These are phyloP conservation scores for Nitzschia sp. DNA, from an alignment of 108 stramenopile genomes.

Conservation along the genomic window DNA sequence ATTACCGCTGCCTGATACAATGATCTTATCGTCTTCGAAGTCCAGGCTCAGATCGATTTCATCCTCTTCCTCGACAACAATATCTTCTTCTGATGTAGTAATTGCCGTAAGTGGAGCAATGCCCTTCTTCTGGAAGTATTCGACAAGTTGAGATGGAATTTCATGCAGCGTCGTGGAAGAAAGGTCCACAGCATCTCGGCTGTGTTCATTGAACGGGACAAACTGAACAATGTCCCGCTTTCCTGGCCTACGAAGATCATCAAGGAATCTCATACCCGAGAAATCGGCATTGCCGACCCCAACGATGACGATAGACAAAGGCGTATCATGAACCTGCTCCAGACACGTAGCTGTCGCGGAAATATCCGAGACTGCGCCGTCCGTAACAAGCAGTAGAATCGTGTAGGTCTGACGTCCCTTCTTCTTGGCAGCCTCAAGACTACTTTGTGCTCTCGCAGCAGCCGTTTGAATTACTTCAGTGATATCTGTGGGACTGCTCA, in stretches of 20 bases:
- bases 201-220: slow-evolving; percentile 56
- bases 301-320: slow-evolving; percentile 79
- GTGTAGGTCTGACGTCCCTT: slow-evolving; percentile 62
- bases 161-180: slow-evolving; percentile 46
- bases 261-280: slow-evolving; percentile 70
- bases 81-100: slow-evolving; percentile 13
- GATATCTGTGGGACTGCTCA: slow-evolving; percentile 86
- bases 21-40: slow-evolving; percentile 46
- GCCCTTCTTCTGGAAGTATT: slow-evolving; percentile 34
- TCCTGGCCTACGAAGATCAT: slow-evolving; percentile 36
- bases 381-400: slow-evolving; percentile 85
- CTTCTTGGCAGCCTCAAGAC: slow-evolving; percentile 35
- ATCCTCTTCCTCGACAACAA: slow-evolving; percentile 39
- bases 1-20: slow-evolving; percentile 35
- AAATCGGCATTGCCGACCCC: slow-evolving; percentile 85
- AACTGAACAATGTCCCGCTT: slow-evolving; percentile 80
- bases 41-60: slow-evolving; percentile 49
- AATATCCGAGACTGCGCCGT: slow-evolving; percentile 83
- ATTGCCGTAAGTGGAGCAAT: slow-evolving; percentile 37
- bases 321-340: slow-evolving; percentile 46
- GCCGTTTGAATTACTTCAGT: slow-evolving; percentile 76
- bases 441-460: slow-evolving; percentile 52
- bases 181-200: slow-evolving; percentile 29
- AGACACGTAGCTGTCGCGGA: slow-evolving; percentile 60
- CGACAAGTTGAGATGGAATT: slow-evolving; percentile 47